Evolutionary conservation across 2,329 filamentous ascomycete species (phyloP), one percentile per base, ranked within the genome.

Genomic region (Cryphonectria nitschkei): DNA sequence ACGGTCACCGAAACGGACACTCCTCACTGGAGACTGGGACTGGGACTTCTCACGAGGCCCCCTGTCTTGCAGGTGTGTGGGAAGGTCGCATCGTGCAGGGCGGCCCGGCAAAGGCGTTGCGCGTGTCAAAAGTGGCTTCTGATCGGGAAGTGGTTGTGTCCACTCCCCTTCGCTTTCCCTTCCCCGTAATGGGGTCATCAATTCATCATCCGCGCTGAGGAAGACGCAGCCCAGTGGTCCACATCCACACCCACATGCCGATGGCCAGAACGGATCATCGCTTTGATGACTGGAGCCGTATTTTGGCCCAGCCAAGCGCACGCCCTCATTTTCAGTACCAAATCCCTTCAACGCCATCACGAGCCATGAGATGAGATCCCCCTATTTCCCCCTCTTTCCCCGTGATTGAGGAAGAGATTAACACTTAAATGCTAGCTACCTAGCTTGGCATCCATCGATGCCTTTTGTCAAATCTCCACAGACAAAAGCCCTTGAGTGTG

Each of bases 1-100:
- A 61, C 58, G 58, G 58, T 61, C 58, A 61, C 58, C 58, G 26
- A 64, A 43, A 64, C 61, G 61, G 61, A 39, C 4, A 41, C 13
- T 37, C 1, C 16, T 11, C 26, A 50, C 46, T 50, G 26, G 13
- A 3, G 37, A 13, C 54, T 32, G 61, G 61, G n/a, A 46, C 37
- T 64, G 26, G 26, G 37, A 32, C 58, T 32, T 39, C 41, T 43
- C 52, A 56, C 26, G 26, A 32, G 52, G 1, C 34, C 11, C 52
- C 52, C 52, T 56, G 52, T 16, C 52, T 26, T 22, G 32, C 56
- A 61, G 34, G 16, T 46, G 43, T 54, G 54, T 58, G 54, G 26
- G 14, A 58, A 32, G 43, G 63, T 54, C 32, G 14, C 29, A 65
- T 54, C 64, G 9, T 3, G 19, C 58, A 37, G 34, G 32, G 32